Evolutionary conservation across 1,284 basidiomycete genomes (phyloP).

Genomic region (Anthracocystis panici-leucophaei): DNA sequence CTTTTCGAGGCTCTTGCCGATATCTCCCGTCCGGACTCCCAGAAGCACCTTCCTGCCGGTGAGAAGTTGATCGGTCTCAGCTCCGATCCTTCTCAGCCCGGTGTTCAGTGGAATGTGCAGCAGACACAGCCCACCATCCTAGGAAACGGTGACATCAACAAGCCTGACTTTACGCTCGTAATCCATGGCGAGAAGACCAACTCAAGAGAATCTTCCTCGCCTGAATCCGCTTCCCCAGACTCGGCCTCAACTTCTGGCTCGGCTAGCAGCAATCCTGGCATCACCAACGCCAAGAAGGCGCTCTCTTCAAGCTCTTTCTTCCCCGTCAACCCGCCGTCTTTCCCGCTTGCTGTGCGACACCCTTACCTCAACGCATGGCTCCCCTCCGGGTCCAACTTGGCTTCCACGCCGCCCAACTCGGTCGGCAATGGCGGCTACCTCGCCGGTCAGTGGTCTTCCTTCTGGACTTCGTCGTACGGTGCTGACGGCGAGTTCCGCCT

Average conservation of each 20-base stretch:
- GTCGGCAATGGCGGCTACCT: slow-evolving; percentile 64
- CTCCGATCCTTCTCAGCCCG: slow-evolving; percentile 31
- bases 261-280: slow-evolving; percentile 32
- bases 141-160: slow-evolving; percentile 35
- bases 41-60: slow-evolving; percentile 32
- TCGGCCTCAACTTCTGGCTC: slow-evolving; percentile 19
- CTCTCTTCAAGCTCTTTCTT: slow-evolving; percentile 53
- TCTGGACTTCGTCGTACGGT: slow-evolving; percentile 66
- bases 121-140: slow-evolving; percentile 22
- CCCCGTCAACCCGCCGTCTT: slow-evolving; percentile 63
- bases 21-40: slow-evolving; percentile 31
- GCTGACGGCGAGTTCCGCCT: slow-evolving; percentile 64
- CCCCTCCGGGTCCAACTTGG: slow-evolving; percentile 52
- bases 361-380: slow-evolving; percentile 65
- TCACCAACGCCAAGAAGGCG: slow-evolving; percentile 38
- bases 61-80: slow-evolving; percentile 18
- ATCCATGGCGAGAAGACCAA: slow-evolving; percentile 26
- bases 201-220: not conserved
- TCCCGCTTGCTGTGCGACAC: slow-evolving; percentile 60
- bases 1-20: slow-evolving; percentile 51
- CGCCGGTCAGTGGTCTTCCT: slow-evolving; percentile 56
- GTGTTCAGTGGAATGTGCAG: slow-evolving; percentile 45
- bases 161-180: slow-evolving; percentile 35
- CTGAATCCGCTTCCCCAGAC: slow-evolving; percentile 15
- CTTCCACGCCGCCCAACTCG: slow-evolving; percentile 57